Conservation (phyloP, 2,329 filamentous ascomycete genomes). For the Aaosphaeria pasadenensis region DNA sequence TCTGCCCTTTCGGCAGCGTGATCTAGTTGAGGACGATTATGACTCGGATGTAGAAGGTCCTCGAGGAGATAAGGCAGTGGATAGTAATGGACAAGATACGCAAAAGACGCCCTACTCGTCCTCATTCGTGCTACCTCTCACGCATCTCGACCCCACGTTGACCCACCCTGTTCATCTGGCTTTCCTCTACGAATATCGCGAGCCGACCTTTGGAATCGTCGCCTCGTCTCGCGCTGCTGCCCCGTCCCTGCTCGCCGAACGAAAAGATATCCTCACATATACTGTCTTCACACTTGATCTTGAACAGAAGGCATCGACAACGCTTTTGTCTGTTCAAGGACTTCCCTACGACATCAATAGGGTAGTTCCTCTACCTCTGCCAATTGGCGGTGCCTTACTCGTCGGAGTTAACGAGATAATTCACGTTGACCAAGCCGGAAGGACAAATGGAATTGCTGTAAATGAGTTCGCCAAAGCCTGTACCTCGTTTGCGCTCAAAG, state of each 20-base stretch:
- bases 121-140: constrained; percentile 90
- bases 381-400: constrained; percentile 84
- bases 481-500: constrained; percentile 79
- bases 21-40: constrained; percentile 89
- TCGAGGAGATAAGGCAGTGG: constrained; percentile 25
- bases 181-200: constrained; percentile 94
- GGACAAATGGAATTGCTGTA: constrained; percentile 86
- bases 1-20: constrained; percentile 82
- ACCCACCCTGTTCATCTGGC: constrained; percentile 87
- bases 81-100: constrained; percentile 36
- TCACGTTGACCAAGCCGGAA: constrained; percentile 93
- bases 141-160: constrained; percentile 81
- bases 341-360: constrained; percentile 85
- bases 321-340: constrained; percentile 79
- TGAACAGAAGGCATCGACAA: constrained; percentile 88
- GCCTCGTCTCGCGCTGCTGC: constrained; percentile 74
- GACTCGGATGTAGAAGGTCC: constrained; percentile 73
- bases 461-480: constrained; percentile 83
- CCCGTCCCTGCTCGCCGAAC: constrained; percentile 67
- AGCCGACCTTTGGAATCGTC: constrained; percentile 93
- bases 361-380: constrained; percentile 77
- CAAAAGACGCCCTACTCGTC: constrained; percentile 71
- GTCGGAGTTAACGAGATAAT: constrained; percentile 88
- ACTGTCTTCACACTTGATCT: constrained; percentile 94
- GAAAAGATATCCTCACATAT: constrained; percentile 83